Conservation (phyloP, 2,329 filamentous ascomycete species). For the Aspergillus fructus region DNA sequence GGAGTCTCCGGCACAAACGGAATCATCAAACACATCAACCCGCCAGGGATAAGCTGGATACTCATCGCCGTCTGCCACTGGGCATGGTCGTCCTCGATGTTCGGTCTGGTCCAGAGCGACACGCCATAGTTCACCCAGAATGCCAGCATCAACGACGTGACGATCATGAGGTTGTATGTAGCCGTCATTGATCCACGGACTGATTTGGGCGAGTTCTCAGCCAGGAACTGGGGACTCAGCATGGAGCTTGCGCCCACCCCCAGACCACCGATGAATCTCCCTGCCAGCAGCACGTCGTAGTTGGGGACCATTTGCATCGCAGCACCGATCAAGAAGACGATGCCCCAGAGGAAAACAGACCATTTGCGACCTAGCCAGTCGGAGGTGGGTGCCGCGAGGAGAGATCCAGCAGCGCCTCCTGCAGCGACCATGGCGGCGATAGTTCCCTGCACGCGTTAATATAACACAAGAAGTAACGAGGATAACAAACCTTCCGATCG, state of each 20-base stretch:
- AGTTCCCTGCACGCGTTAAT: not conserved
- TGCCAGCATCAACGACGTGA: not conserved
- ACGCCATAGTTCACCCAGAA: slow-evolving; percentile 9
- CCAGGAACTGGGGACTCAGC: slow-evolving; percentile 43
- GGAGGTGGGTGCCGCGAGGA: not conserved
- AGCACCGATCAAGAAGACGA: slow-evolving; percentile 2
- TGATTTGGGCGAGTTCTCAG: slow-evolving; percentile 42
- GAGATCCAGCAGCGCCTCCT: not conserved
- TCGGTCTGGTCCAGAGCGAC: not conserved
- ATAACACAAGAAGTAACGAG: too few relatives aligned
- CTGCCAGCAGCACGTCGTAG: slow-evolving; percentile 21
- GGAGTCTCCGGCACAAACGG: slow-evolving; percentile 5
- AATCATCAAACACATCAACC: slow-evolving; percentile 3
- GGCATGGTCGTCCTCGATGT: not conserved
- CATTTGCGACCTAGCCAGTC: slow-evolving; percentile 4
- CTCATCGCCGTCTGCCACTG: slow-evolving; percentile 5
- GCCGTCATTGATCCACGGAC: slow-evolving; percentile 1
- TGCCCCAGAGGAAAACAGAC: slow-evolving; percentile 5
- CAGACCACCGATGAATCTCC: slow-evolving; percentile 4
- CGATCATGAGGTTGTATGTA: slow-evolving; percentile 8
- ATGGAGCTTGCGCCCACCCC: slow-evolving; percentile 31
- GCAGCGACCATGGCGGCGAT: slow-evolving; percentile 8
- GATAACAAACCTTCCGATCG: not conserved
- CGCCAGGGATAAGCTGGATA: slow-evolving; percentile 8
- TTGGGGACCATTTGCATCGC: slow-evolving; percentile 14